phyloP scores from a whole-genome alignment of 2,329 filamentous ascomycete genomes.

The Colletotrichum chrysophilum region DNA sequence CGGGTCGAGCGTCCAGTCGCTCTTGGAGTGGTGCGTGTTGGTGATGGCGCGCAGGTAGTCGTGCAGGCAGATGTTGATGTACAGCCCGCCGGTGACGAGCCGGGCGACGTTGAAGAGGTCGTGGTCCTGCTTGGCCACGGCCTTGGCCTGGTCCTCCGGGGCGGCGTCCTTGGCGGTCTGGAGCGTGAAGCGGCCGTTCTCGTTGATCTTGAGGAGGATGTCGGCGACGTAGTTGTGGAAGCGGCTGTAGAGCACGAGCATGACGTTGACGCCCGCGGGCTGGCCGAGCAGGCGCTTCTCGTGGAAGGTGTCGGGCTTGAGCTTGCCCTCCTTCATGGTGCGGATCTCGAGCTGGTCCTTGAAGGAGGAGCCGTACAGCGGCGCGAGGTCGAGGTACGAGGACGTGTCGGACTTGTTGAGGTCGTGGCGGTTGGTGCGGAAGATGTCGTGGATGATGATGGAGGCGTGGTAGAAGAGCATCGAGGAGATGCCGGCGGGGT shows the following conservation, averaged over 20 bases:
- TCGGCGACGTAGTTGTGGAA: constrained; percentile 89
- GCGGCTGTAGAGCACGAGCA: constrained; percentile 77
- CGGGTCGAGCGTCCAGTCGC: constrained; percentile 68
- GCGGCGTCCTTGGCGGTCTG: constrained; percentile 43
- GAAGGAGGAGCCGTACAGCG: constrained; percentile 73
- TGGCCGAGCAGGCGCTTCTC: constrained; percentile 74
- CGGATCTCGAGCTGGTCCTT: constrained; percentile 67
- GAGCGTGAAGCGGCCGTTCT: constrained; percentile 77
- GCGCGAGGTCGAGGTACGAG: constrained; percentile 76
- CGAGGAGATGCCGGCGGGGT: constrained; percentile 75
- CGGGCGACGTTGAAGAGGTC: constrained; percentile 81
- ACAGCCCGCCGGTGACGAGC: constrained; percentile 74
- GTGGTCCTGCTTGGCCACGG: constrained; percentile 74
- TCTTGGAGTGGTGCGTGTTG: constrained; percentile 63
- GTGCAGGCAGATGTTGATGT: constrained; percentile 75
- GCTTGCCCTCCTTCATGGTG: constrained; percentile 67
- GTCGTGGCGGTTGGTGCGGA: constrained; percentile 58
- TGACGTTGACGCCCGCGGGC: constrained; percentile 70
- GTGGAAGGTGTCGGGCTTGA: constrained; percentile 75
- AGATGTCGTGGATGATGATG: constrained; percentile 57
- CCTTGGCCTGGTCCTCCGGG: constrained; percentile 50
- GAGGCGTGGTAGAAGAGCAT: constrained; percentile 78
- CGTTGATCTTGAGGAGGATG: constrained; percentile 83
- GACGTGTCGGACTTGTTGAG: constrained; percentile 70
- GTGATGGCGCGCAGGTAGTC: constrained; percentile 68